Conservation (phyloP, 441 rosid genomes). For the Aquilaria agallochum region DNA sequence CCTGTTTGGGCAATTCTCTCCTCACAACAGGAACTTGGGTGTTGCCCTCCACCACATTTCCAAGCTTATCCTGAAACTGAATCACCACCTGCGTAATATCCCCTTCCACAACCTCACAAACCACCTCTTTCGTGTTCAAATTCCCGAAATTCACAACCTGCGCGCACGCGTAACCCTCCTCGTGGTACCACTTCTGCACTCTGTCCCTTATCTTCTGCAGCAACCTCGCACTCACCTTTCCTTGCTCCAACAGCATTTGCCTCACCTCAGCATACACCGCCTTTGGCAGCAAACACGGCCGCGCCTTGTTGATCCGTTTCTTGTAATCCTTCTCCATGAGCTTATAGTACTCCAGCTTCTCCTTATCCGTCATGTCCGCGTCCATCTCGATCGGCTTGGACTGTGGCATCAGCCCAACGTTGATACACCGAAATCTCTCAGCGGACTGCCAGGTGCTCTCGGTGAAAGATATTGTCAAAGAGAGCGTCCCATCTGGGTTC, state of each 20-base stretch:
- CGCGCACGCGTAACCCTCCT: conserved; percentile 95
- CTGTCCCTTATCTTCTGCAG: conserved; percentile 92
- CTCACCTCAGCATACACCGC: conserved; percentile 56
- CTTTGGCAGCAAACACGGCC: conserved; percentile 71
- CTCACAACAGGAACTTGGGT: conserved; percentile 76
- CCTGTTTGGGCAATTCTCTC: conserved; percentile 93
- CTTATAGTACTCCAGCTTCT: conserved; percentile 74
- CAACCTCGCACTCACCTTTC: conserved; percentile 83
- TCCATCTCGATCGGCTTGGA: conserved; percentile 90
- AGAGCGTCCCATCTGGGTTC: conserved; percentile 78
- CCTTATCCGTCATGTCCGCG: conserved; percentile 93
- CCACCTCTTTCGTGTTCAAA: conserved; percentile 83
- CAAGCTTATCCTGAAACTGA: conserved; percentile 92
- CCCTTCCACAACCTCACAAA: conserved; percentile 96
- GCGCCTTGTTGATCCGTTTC: conserved; percentile 73
- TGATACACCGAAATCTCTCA: conserved; percentile 77
- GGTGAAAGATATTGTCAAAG: conserved; percentile 57
- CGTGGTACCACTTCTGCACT: conserved; percentile 95
- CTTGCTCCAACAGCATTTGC: conserved; percentile 69
- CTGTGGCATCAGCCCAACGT: conserved; percentile 82
- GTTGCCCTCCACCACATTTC: conserved; percentile 93
- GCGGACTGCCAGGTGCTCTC: conserved; percentile 97
- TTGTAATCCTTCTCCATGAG: conserved; percentile 85
- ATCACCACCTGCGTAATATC: conserved; percentile 80
- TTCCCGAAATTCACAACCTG: conserved; percentile 97